Percentiles rank a stretch among this genome's conserved stretches.
Evolutionary conservation across 192 early-diverging fungal species (phyloP).

Genomic region (Thoreauomyces humboldtii): DNA sequence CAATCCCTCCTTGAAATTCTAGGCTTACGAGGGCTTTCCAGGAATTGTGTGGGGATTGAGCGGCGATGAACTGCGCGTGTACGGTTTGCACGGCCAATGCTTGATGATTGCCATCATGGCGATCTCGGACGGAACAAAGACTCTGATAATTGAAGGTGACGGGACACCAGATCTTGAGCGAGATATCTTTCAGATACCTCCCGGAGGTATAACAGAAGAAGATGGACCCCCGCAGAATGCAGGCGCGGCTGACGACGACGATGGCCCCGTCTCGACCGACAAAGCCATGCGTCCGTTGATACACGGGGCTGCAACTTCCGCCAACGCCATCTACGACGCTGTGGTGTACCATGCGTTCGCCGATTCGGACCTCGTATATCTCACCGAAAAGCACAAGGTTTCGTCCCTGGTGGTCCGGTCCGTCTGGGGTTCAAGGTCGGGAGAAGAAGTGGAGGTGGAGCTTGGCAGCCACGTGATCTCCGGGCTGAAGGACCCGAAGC

Average conservation of each 20-base stretch:
- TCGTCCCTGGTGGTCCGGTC: slow-evolving; percentile 12
- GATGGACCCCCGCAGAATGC: not conserved
- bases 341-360: slow-evolving; percentile 12
- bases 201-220: not conserved
- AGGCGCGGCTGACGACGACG: not conserved
- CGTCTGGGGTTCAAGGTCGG: not conserved
- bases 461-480: not conserved
- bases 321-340: slow-evolving; percentile 14
- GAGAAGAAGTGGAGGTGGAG: no score
- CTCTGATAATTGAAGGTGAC: no score
- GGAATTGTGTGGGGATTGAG: slow-evolving; percentile 9
- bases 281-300: slow-evolving; percentile 1
- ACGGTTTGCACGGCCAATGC: slow-evolving; percentile 11
- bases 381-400: not conserved
- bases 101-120: slow-evolving; percentile 5
- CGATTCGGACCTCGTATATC: no score
- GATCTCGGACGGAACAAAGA: no score
- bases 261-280: not conserved
- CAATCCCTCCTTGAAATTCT: no score
- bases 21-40: no score
- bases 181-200: not conserved
- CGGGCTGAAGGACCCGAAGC: no score
- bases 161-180: not conserved
- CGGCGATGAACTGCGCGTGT: slow-evolving; percentile 21
- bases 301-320: slow-evolving; percentile 19